These are phyloP conservation scores for Aspergillus pseudonomiae DNA, from an alignment of 2,329 filamentous ascomycete genomes.

Conservation along the genomic window DNA sequence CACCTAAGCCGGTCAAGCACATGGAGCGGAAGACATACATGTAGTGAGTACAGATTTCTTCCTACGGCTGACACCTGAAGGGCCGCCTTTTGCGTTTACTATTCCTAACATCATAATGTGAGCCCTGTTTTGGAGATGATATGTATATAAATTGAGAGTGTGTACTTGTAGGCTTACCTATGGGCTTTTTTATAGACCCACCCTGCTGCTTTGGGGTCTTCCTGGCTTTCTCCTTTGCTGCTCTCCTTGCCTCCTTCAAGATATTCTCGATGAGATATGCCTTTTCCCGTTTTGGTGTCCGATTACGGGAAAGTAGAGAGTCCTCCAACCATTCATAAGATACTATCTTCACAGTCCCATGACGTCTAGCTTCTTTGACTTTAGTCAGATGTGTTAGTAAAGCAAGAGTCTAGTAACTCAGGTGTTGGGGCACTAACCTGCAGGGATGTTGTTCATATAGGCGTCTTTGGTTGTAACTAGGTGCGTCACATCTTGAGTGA, in stretches of 20 bases:
- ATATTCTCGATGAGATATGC: slow-evolving; percentile 45
- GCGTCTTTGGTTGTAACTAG: slow-evolving; percentile 67
- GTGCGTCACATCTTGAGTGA: slow-evolving; percentile 68
- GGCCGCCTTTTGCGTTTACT: not conserved
- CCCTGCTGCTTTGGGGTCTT: not conserved
- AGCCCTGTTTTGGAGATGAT: not conserved
- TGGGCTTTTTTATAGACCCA: not conserved
- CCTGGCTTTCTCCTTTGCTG: slow-evolving; percentile 7
- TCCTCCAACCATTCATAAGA: slow-evolving; percentile 53
- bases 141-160: not conserved
- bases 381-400: not conserved
- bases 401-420: not conserved
- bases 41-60: not conserved
- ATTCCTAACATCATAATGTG: not conserved
- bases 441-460: slow-evolving; percentile 55
- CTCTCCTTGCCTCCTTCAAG: slow-evolving; percentile 30
- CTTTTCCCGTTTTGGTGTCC: slow-evolving; percentile 36
- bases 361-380: slow-evolving; percentile 46
- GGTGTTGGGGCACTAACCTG: slow-evolving; percentile 31
- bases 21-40: slow-evolving; percentile 4
- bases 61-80: not conserved
- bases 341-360: slow-evolving; percentile 48
- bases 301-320: slow-evolving; percentile 38
- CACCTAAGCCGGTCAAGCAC: not conserved
- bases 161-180: not conserved